phyloP scores from a whole-genome alignment of 768 basidiomycete genomes.

The Trametes punicea region DNA sequence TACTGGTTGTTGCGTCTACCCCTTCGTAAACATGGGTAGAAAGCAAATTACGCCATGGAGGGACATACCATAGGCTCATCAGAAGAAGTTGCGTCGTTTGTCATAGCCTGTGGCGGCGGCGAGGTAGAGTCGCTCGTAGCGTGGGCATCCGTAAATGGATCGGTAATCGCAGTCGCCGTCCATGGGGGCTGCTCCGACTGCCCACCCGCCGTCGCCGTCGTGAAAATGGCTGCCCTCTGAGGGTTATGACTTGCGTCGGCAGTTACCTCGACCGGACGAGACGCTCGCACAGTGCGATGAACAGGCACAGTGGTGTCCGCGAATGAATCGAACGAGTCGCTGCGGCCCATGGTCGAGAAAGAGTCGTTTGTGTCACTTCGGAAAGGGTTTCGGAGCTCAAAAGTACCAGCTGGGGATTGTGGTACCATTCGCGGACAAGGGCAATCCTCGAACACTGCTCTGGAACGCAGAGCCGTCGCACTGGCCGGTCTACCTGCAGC shows the following conservation, averaged over 20 bases:
- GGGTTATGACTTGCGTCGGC: background rate
- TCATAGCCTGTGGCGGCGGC: background rate
- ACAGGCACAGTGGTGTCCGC: background rate
- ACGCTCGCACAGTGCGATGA: constrained; percentile 8
- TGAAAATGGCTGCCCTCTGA: constrained; percentile 10
- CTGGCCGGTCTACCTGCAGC: too few relatives aligned
- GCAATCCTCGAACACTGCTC: background rate
- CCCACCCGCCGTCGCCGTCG: background rate
- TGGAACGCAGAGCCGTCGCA: too few relatives aligned
- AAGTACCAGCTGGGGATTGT: background rate
- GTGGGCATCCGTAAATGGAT: constrained; percentile 3
- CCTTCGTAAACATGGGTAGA: background rate
- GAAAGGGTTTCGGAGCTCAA: constrained; percentile 12
- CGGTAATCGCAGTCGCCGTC: background rate
- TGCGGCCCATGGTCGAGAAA: background rate
- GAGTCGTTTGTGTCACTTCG: constrained; percentile 10
- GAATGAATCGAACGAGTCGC: constrained; percentile 1
- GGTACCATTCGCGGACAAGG: constrained; percentile 1
- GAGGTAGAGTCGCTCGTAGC: background rate
- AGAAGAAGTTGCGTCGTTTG: background rate
- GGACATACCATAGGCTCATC: background rate
- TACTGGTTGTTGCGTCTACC: too few relatives aligned
- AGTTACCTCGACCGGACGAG: background rate
- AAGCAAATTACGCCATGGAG: too few relatives aligned
- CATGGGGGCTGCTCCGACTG: background rate